Evolutionary conservation across 306 rosid species (phyloP).

Genomic region (Dalbergia cochinchinensis): DNA sequence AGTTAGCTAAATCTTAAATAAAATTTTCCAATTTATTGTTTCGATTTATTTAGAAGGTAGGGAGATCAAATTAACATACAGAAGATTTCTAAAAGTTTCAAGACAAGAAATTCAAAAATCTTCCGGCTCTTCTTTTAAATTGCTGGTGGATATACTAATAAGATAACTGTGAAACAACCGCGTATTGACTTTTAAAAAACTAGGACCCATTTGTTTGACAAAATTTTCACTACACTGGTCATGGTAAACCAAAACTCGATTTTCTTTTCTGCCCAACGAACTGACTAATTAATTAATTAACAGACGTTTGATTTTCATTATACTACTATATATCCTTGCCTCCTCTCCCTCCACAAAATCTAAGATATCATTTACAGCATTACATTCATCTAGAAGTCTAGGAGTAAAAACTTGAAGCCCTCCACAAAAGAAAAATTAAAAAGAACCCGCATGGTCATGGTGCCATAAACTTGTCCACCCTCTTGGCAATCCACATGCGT

Average conservation of each 20-base stretch:
- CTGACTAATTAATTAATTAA: background rate
- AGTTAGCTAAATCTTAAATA: no score
- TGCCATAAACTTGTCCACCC: constrained; percentile 8
- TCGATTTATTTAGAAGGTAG: no score
- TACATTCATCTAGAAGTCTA: background rate
- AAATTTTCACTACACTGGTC: background rate
- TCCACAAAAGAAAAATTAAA: constrained; percentile 28
- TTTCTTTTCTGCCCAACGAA: constrained; percentile 34
- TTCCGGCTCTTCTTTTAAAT: no score
- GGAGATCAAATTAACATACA: no score
- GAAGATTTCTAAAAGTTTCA: no score
- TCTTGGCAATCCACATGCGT: constrained; percentile 11
- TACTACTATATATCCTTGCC: background rate
- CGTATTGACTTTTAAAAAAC: no score
- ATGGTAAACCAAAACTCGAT: constrained; percentile 31
- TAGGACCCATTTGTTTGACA: background rate
- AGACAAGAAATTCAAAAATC: no score
- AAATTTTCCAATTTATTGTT: no score
- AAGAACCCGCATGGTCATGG: background rate
- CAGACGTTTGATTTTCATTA: constrained; percentile 7
- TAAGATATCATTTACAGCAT: constrained; percentile 33
- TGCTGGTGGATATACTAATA: no score
- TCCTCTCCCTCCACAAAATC: constrained; percentile 37
- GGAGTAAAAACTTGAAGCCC: constrained; percentile 21
- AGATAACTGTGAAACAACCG: no score